phyloP scores from a whole-genome alignment of 306 rosid genomes.

The Carpinus viminea region DNA sequence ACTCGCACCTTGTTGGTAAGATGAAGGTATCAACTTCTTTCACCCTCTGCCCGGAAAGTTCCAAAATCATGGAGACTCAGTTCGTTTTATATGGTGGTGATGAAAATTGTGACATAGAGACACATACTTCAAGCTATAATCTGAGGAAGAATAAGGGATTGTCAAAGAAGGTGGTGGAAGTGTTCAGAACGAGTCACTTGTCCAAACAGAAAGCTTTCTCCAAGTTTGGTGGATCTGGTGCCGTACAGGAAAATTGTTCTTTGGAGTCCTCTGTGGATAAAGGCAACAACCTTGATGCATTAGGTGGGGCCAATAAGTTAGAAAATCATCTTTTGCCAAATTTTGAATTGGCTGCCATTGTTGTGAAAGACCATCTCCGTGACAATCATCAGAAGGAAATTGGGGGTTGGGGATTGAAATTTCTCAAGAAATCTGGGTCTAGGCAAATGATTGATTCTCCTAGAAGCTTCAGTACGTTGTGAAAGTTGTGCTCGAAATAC shows the following conservation, averaged over 20 bases:
- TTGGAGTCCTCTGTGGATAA: constrained; percentile 42
- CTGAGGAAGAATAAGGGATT: constrained; percentile 64
- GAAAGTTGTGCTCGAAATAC: constrained; percentile 46
- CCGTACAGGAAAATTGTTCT: constrained; percentile 44
- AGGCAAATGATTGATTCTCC: constrained; percentile 34
- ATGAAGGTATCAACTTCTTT: constrained; percentile 76
- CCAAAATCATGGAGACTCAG: constrained; percentile 65
- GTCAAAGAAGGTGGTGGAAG: constrained; percentile 63
- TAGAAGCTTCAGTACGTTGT: constrained; percentile 28
- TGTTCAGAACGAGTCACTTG: constrained; percentile 56
- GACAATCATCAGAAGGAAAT: constrained; percentile 38
- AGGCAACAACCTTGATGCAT: constrained; percentile 23
- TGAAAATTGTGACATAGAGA: constrained; percentile 47
- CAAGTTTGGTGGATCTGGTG: constrained; percentile 41
- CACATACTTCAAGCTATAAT: constrained; percentile 43
- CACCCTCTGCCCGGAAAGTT: constrained; percentile 56
- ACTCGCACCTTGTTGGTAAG: constrained; percentile 66
- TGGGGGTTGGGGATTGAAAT: constrained; percentile 98
- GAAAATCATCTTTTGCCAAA: constrained; percentile 59
- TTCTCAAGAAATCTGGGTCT: constrained; percentile 63
- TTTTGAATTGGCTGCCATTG: constrained; percentile 80
- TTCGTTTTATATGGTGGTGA: constrained; percentile 61
- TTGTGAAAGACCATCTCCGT: constrained; percentile 68
- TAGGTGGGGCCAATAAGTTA: constrained; percentile 31
- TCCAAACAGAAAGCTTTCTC: constrained; percentile 56